phyloP scores from a whole-genome alignment of 345 rosid species.

The Lepidium didymum region DNA sequence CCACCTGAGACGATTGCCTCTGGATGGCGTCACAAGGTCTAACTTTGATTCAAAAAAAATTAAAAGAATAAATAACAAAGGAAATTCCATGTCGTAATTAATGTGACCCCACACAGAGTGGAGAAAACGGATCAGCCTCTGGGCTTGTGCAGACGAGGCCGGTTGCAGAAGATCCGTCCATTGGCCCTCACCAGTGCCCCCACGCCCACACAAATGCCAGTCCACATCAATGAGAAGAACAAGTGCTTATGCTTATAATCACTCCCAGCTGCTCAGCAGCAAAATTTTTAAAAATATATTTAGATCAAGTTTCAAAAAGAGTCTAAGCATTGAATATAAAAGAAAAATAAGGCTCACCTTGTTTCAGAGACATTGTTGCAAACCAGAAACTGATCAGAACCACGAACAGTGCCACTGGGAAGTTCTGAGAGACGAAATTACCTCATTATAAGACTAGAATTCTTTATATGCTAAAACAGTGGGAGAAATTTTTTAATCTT shows the following conservation, averaged over 20 bases:
- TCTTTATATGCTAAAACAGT: not conserved
- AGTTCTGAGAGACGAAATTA: conserved; percentile 47
- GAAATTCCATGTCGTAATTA: not conserved
- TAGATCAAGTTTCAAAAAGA: not conserved
- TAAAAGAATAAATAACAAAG: not conserved
- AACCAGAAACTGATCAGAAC: conserved; percentile 60
- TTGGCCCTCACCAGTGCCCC: conserved; percentile 66
- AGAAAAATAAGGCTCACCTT: conserved; percentile 35
- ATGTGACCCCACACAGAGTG: conserved; percentile 3
- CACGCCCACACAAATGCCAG: conserved; percentile 51
- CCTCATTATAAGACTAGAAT: conserved; percentile 6
- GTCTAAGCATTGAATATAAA: not conserved
- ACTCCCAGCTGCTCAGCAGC: conserved; percentile 51
- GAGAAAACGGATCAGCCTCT: conserved; percentile 36
- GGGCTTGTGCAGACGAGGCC: conserved; percentile 92
- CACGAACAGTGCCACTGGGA: conserved; percentile 66
- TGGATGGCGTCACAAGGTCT: conserved; percentile 12
- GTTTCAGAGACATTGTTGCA: conserved; percentile 57
- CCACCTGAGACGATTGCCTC: conserved; percentile 25
- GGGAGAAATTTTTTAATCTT: not conserved
- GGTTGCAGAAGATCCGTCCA: conserved; percentile 90
- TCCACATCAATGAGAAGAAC: conserved; percentile 71
- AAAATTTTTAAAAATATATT: not conserved
- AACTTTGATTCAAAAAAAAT: conserved; percentile 6
- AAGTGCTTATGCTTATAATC: conserved; percentile 49